A percentile compares a stretch with the other conserved stretches of the same genome.
Conservation (phyloP, 306 rosid species). For the Amphicarpaea edgeworthii region DNA sequence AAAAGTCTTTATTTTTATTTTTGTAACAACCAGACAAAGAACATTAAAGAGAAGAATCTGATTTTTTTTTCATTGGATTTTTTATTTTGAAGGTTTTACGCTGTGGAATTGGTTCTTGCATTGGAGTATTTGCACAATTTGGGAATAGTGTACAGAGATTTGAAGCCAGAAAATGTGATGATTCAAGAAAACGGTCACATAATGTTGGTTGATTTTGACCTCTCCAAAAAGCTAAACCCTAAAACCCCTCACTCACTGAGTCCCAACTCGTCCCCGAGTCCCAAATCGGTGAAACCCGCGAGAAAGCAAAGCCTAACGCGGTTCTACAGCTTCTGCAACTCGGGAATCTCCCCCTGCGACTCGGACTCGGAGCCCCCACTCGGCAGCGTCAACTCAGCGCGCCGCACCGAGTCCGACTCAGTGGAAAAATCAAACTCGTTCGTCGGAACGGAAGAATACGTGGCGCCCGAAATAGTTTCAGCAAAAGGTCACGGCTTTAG, state of each 20-base stretch:
- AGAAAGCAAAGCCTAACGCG: slow-evolving; percentile 44
- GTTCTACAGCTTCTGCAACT: slow-evolving; percentile 56
- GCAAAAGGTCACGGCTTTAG: slow-evolving; percentile 80
- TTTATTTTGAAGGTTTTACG: slow-evolving; percentile 67
- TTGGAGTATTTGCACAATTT: slow-evolving; percentile 77
- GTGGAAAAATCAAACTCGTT: slow-evolving; percentile 85
- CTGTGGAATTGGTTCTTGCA: slow-evolving; percentile 84
- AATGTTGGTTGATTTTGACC: slow-evolving; percentile 95
- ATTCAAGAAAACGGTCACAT: slow-evolving; percentile 90
- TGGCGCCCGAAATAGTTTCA: slow-evolving; percentile 83
- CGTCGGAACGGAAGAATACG: slow-evolving; percentile 97
- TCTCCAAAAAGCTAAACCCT: slow-evolving; percentile 73
- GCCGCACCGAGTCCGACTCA: slow-evolving; percentile 44
- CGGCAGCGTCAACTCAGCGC: background rate
- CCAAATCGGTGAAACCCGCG: background rate
- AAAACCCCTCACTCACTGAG: slow-evolving; percentile 48
- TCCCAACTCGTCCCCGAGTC: slow-evolving; percentile 35
- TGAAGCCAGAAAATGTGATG: slow-evolving; percentile 94
- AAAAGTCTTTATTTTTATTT: background rate
- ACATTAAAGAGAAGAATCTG: background rate
- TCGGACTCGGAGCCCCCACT: slow-evolving; percentile 39
- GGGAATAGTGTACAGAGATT: slow-evolving; percentile 88
- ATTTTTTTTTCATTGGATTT: background rate
- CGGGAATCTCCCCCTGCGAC: slow-evolving; percentile 60
- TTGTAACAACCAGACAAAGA: background rate